phyloP scores from a whole-genome alignment of 805 yeast genomes.

The Ogataea siamensis region DNA sequence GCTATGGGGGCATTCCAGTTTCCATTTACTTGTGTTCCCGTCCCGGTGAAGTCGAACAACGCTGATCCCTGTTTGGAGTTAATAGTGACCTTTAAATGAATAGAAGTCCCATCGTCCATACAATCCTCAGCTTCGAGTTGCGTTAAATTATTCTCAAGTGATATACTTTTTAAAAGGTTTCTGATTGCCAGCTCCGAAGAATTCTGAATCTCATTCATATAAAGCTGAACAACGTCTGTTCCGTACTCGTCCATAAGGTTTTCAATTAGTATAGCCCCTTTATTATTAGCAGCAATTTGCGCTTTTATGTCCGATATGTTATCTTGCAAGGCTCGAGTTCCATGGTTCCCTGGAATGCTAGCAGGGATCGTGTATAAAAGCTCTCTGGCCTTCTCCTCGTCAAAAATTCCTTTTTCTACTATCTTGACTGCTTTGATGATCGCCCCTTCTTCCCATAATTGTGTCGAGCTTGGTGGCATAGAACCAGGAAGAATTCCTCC shows the following conservation, averaged over 20 bases:
- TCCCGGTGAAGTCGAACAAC: conserved; percentile 78
- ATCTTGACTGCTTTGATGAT: conserved; percentile 52
- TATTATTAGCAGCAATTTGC: conserved; percentile 50
- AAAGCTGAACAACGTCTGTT: conserved; percentile 61
- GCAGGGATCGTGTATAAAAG: conserved; percentile 46
- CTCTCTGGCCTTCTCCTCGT: conserved; percentile 47
- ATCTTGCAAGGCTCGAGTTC: conserved; percentile 54
- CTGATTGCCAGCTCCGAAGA: conserved; percentile 73
- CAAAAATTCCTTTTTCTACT: conserved; percentile 49
- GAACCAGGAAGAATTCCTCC: conserved; percentile 60
- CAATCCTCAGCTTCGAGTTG: conserved; percentile 54
- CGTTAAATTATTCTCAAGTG: conserved; percentile 34
- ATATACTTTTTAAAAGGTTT: conserved; percentile 44
- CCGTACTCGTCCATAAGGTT: conserved; percentile 43
- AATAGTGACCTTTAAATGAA: conserved; percentile 50
- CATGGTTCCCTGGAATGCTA: conserved; percentile 49
- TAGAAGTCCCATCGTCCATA: conserved; percentile 79
- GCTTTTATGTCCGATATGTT: conserved; percentile 51
- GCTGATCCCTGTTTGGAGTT: conserved; percentile 49
- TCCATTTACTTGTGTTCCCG: conserved; percentile 80
- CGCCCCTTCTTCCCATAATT: conserved; percentile 56
- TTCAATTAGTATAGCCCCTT: conserved; percentile 46
- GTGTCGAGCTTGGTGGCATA: conserved; percentile 54
- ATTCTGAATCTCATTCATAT: conserved; percentile 77
- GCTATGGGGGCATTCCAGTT: conserved; percentile 91